Base-by-base conservation (phyloP, 441 rosid species). In the Adansonia rubrostipa region DNA sequence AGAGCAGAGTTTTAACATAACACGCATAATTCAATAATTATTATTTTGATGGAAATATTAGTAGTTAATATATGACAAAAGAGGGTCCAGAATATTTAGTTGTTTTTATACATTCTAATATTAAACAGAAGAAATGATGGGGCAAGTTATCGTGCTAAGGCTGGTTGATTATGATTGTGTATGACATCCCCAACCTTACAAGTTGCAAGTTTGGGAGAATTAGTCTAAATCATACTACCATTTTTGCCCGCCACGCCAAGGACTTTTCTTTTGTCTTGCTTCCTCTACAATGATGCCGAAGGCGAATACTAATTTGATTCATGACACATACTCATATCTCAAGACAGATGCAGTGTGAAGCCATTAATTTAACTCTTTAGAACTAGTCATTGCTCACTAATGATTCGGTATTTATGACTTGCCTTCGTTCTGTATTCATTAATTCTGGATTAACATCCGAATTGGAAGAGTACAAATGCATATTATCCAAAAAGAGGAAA, bases 111-210 rank as follows among this genome's bases (percentile, higher is more conserved):
- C 40, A 61, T 61, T 61, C n/a, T 22, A 22, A 61, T 4, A 58
- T 9, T 36, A 64, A 44, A 19, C 28, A 45, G n/a, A 67, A 22
- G 42, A 61, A 24, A 2, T 19, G 72, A 45, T 19, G 54, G 28
- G 50, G 63, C 54, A 60, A 68, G 71, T 60, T 80, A 40, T 33
- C 82, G 58, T 61, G 47, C 53, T 10, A 13, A 44, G 28, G 45
- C 14, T 20, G 56, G n/a, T 8, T 80, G 79, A 80, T 61, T 80
- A n/a, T 44, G 79, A 62, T 63, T 36, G 3, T 50, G 14, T 8
- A 70, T 14, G 10, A 50, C 60, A 13, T 28, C 15, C 56, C 40
- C 22, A 48, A 50, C 44, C 58, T 69, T 19, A 19, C 51, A 19
- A 45, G 54, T 45, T 20, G 45, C 4, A 17, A 15, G 19, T 10